Percentiles rank a stretch among this genome's conserved stretches.
Evolutionary conservation across 177 flowering plant species (phyloP).

Genomic region (Vitis hybrid): DNA sequence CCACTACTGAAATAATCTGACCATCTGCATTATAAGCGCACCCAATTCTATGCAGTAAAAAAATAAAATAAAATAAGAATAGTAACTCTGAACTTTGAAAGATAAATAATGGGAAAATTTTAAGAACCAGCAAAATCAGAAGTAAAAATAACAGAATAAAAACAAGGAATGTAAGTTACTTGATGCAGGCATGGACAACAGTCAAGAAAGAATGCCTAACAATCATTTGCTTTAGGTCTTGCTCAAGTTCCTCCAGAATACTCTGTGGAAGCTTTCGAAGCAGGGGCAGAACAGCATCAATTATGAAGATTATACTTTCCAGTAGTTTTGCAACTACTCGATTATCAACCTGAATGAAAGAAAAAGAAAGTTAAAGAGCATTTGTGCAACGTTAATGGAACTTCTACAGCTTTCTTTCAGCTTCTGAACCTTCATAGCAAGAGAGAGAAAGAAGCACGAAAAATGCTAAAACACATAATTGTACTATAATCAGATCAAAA

Average conservation of each 20-base stretch:
- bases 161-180: slow-evolving; percentile 41
- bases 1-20: no score
- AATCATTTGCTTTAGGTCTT: slow-evolving; percentile 91
- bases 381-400: background rate
- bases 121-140: background rate
- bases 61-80: background rate
- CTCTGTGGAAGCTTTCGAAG: slow-evolving; percentile 76
- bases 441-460: no score
- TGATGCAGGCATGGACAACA: slow-evolving; percentile 96
- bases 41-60: background rate
- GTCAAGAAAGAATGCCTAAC: slow-evolving; percentile 92
- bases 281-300: slow-evolving; percentile 83
- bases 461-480: no score
- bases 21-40: no score
- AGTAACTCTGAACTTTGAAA: background rate
- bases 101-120: background rate
- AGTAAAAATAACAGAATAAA: background rate
- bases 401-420: background rate
- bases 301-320: slow-evolving; percentile 88
- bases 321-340: slow-evolving; percentile 73
- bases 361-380: slow-evolving; percentile 12
- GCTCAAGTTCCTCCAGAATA: slow-evolving; percentile 88
- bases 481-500: no score
- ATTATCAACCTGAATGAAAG: slow-evolving; percentile 68
- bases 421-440: background rate